These are phyloP conservation scores for Yamadazyma laniorum DNA, from an alignment of 805 yeast genomes.

Conservation along the genomic window DNA sequence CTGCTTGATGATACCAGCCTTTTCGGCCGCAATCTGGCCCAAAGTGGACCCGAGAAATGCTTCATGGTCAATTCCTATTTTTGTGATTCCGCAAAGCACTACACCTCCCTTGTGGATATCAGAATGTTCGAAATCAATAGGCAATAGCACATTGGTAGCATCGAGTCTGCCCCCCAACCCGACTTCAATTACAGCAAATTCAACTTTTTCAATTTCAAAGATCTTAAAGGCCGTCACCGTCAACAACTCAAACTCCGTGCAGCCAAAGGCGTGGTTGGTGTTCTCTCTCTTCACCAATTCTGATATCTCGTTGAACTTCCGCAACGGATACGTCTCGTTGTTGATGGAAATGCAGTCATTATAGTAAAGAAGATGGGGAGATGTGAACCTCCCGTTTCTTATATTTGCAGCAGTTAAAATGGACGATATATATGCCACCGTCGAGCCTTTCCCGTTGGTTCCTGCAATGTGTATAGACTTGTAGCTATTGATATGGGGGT, in stretches of 20 bases:
- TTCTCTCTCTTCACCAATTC: constrained; percentile 43
- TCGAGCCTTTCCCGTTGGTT: constrained; percentile 95
- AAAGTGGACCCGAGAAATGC: constrained; percentile 67
- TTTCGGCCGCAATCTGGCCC: constrained; percentile 65
- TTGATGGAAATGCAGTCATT: constrained; percentile 76
- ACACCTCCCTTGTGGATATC: constrained; percentile 40
- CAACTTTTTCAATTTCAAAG: constrained; percentile 58
- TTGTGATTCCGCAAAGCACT: constrained; percentile 71
- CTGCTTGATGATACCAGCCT: constrained; percentile 80
- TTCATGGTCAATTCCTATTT: constrained; percentile 86
- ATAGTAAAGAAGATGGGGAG: constrained; percentile 76
- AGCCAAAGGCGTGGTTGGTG: constrained; percentile 45
- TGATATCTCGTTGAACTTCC: constrained; percentile 47
- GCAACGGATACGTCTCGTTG: constrained; percentile 50
- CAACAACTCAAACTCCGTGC: constrained; percentile 85
- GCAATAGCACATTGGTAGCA: constrained; percentile 73
- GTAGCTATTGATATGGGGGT: constrained; percentile 60
- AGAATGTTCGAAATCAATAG: constrained; percentile 10
- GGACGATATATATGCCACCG: constrained; percentile 76
- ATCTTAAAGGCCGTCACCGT: constrained; percentile 84
- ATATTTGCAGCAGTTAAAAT: constrained; percentile 50
- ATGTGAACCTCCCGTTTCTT: constrained; percentile 75
- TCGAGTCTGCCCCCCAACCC: constrained; percentile 91
- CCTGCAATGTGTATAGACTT: constrained; percentile 91
- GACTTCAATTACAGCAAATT: constrained; percentile 85